Conservation (phyloP, 164 flowering plant genomes). For the Dillenia turbinata region DNA sequence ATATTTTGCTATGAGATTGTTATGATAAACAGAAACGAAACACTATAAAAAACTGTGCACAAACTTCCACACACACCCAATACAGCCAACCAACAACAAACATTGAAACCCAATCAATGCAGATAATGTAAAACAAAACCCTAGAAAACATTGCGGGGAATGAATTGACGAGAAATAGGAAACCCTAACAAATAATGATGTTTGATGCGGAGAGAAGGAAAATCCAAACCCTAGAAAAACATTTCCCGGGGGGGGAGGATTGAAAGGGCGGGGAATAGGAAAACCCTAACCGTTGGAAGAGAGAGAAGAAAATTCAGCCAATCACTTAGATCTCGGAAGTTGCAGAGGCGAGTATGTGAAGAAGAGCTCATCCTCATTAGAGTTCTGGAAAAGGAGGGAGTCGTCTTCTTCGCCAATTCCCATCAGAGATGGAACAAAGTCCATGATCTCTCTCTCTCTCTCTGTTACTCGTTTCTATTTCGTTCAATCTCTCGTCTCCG, state of each 20-base stretch:
- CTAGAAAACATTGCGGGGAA: too few relatives aligned
- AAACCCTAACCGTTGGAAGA: conserved; percentile 23
- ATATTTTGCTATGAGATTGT: too few relatives aligned
- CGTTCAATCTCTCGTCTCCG: not conserved
- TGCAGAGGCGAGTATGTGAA: conserved; percentile 43
- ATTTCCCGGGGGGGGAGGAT: not conserved
- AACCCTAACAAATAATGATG: too few relatives aligned
- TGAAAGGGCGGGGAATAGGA: not conserved
- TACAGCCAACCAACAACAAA: not conserved
- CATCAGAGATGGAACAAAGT: conserved; percentile 32
- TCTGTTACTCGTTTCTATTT: not conserved
- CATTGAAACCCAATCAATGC: not conserved
- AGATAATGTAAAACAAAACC: too few relatives aligned
- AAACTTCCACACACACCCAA: too few relatives aligned
- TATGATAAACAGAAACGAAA: too few relatives aligned
- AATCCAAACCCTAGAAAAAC: not conserved
- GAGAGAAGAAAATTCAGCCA: conserved; percentile 2
- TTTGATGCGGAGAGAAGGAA: too few relatives aligned
- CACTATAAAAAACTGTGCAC: too few relatives aligned
- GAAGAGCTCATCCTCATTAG: conserved; percentile 8
- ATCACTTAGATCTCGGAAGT: conserved; percentile 17
- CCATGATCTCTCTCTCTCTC: conserved; percentile 19
- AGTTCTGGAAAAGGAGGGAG: conserved; percentile 24
- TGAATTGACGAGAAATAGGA: too few relatives aligned
- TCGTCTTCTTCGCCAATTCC: conserved; percentile 45